Percentiles rank a stretch among this genome's conserved stretches.
Conservation (phyloP, 805 yeast species). For the Suhomyces canberraensis region DNA sequence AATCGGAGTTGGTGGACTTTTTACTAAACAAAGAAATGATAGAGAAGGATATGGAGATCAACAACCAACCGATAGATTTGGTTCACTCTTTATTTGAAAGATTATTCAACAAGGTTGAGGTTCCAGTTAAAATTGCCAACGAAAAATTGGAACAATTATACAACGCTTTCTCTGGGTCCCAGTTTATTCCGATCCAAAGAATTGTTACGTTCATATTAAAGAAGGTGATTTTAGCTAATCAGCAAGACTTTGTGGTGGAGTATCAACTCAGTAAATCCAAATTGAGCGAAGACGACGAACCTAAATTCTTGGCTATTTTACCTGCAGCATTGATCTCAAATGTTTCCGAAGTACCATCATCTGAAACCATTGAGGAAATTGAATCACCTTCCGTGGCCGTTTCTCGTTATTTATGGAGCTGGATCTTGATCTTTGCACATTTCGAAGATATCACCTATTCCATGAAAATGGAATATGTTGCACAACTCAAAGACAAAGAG, state of each 20-base stretch:
- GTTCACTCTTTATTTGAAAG: slow-evolving; percentile 36
- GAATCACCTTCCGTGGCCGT: slow-evolving; percentile 16
- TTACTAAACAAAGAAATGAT: slow-evolving; percentile 26
- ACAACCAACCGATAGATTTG: slow-evolving; percentile 26
- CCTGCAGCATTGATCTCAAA: slow-evolving; percentile 26
- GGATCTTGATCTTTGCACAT: slow-evolving; percentile 61
- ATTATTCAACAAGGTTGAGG: slow-evolving; percentile 16
- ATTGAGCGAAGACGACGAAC: slow-evolving; percentile 23
- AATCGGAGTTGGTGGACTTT: slow-evolving; percentile 44
- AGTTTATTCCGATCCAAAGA: slow-evolving; percentile 37
- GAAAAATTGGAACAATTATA: slow-evolving; percentile 36
- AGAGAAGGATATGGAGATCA: slow-evolving; percentile 21
- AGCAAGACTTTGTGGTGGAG: slow-evolving; percentile 61
- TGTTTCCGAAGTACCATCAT: background rate
- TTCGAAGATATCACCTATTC: slow-evolving; percentile 64
- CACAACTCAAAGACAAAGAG: slow-evolving; percentile 47
- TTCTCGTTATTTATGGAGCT: slow-evolving; percentile 57
- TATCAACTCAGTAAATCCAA: slow-evolving; percentile 50
- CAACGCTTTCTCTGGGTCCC: slow-evolving; percentile 19
- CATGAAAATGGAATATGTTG: slow-evolving; percentile 58
- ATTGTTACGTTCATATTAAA: slow-evolving; percentile 39
- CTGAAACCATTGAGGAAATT: slow-evolving; percentile 14
- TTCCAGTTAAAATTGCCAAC: slow-evolving; percentile 28
- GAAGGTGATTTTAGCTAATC: slow-evolving; percentile 41
- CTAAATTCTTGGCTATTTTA: slow-evolving; percentile 25